Evolutionary conservation across 73 alveolate genomes (phyloP).

Genomic region (Symbiodinium pilosum): DNA sequence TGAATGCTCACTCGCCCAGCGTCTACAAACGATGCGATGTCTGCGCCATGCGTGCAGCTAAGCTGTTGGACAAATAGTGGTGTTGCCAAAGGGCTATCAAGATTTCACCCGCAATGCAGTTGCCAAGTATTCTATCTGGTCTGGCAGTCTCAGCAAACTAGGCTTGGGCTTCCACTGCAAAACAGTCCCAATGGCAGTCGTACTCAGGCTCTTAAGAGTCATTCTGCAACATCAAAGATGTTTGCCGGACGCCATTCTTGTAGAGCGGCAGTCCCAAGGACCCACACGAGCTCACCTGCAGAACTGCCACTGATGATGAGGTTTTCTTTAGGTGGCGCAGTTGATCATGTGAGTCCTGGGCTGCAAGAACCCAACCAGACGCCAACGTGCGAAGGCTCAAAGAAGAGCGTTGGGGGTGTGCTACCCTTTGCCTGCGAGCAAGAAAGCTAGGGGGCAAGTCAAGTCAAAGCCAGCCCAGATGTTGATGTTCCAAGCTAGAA

Average conservation of each 20-base stretch:
- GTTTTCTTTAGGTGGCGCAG: too few relatives aligned
- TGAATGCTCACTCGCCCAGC: not conserved
- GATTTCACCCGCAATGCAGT: not conserved
- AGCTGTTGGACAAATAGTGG: not conserved
- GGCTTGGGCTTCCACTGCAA: not conserved
- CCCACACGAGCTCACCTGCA: too few relatives aligned
- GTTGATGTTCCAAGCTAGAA: too few relatives aligned
- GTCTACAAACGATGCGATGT: not conserved
- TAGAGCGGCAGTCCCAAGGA: too few relatives aligned
- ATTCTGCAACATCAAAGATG: not conserved
- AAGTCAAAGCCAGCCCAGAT: too few relatives aligned
- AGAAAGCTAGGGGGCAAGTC: too few relatives aligned
- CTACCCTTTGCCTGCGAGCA: too few relatives aligned
- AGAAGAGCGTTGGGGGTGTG: too few relatives aligned
- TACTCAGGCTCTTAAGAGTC: not conserved
- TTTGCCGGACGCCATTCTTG: not conserved
- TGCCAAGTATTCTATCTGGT: not conserved
- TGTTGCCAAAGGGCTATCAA: not conserved
- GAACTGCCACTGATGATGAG: too few relatives aligned
- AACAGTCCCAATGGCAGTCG: not conserved
- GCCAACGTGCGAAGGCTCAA: too few relatives aligned
- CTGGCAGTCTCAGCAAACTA: not conserved
- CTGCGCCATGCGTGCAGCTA: not conserved
- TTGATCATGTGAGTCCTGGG: too few relatives aligned
- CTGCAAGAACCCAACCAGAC: too few relatives aligned